Base-by-base conservation (phyloP, 2,329 filamentous ascomycete genomes). In the Cryphonectria naterciae region DNA sequence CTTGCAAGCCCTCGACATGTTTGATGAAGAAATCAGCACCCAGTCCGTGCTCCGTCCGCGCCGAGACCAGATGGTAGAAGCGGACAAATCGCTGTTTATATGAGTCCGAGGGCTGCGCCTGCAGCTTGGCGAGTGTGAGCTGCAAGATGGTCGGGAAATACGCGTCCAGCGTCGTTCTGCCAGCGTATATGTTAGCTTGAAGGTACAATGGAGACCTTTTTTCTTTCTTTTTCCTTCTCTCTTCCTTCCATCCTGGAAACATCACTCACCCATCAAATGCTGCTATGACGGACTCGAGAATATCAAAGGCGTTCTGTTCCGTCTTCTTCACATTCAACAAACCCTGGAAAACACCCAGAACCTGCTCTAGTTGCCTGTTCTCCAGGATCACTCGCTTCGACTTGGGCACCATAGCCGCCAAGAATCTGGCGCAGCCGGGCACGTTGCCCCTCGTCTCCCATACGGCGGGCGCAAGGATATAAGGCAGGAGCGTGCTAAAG, bases 381-480 rank as follows among this genome's bases (percentile, higher is more conserved):
- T 89, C 87, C 25, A 93, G 83, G 75, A 99, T 94, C 60, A 89
- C 87, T 70, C 90, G 84, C 4, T 91, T 87, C 37, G 92, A 92
- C 75, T 93, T 91, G 22, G 93, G 91, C 75, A 98, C 92, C 75
- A 98, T 92, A 22, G 94, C 92, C 15, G 92, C 90, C 63, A 99
- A 84, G 64, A 99, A 86, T 70, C 96, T 91, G 39, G 94, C 92
- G 75, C 97, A 89, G 4, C 95, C 96, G 7, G 97, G 97, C 2
- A 98, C 92, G 77, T 98, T 99, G 77, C 96, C 96, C 78, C 92
- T 91, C 5, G 91, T 93, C 75, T 98, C 94, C 96, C 97, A 99
- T 74, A 97, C 87, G 1, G 88, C 83, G n/a, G 93, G 93, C 74
- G 89, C 89, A 62, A 99, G 87, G 43, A 98, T 88, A 5, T 94